These are phyloP conservation scores for Phytophthora agathidicida DNA, from an alignment of 352 stramenopile species.

Conservation along the genomic window DNA sequence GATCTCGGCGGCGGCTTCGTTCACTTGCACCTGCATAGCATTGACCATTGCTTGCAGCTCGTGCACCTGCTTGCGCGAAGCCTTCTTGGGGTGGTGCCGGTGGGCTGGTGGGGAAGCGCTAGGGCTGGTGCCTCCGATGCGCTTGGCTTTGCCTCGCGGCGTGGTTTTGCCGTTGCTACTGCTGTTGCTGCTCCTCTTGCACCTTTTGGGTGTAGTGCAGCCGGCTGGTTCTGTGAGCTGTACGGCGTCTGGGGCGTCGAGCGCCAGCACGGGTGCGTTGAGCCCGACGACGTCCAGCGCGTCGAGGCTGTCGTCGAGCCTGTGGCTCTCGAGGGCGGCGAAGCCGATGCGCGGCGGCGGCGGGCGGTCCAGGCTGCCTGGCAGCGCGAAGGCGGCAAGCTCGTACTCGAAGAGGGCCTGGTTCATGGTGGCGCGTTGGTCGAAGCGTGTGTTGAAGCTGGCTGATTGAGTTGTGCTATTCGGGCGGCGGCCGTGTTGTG, in stretches of 20 bases:
- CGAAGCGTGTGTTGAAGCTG: conserved; percentile 20
- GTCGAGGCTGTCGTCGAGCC: conserved; percentile 25
- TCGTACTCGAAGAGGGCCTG: conserved; percentile 26
- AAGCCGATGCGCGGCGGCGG: conserved; percentile 4
- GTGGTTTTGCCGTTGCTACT: neutral
- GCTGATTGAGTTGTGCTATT: conserved; percentile 31
- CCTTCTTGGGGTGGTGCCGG: conserved; percentile 29
- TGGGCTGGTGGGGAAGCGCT: conserved; percentile 13
- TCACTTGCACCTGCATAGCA: conserved; percentile 35
- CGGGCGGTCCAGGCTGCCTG: conserved; percentile 19
- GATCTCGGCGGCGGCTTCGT: conserved; percentile 30
- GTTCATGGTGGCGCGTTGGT: conserved; percentile 18
- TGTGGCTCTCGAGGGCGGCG: conserved; percentile 8
- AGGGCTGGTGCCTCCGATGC: neutral
- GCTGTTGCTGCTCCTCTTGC: neutral
- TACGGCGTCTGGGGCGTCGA: conserved; percentile 8
- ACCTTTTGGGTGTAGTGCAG: conserved; percentile 2
- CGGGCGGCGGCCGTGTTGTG: conserved; percentile 19
- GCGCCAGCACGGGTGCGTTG: conserved; percentile 12
- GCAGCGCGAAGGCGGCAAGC: conserved; percentile 24
- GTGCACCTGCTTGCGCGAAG: conserved; percentile 37
- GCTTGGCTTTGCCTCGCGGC: conserved; percentile 3
- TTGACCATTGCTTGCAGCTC: conserved; percentile 38
- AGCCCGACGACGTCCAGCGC: conserved; percentile 18
- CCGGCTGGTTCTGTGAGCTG: conserved; percentile 12